These are phyloP conservation scores for Plasmodium vivax DNA, from an alignment of 169 alveolate species.

Conservation along the genomic window DNA sequence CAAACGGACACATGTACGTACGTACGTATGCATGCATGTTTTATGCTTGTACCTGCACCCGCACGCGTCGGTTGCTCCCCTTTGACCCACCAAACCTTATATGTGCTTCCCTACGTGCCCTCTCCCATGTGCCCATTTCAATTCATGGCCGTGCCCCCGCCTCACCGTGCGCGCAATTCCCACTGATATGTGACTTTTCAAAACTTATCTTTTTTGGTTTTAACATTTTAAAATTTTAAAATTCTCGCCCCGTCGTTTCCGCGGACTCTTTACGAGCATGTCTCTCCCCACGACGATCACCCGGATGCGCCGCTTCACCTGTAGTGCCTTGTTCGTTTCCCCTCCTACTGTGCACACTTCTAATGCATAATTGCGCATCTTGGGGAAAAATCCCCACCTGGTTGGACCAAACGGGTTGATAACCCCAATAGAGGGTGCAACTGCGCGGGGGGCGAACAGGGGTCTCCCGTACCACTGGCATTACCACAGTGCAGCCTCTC, in stretches of 20 bases:
- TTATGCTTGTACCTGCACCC: too few species aligned
- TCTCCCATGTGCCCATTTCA: neutral
- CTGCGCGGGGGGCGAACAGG: neutral
- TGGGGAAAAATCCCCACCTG: neutral
- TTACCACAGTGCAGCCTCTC: neutral
- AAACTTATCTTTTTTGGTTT: constrained; percentile 36
- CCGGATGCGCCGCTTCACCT: neutral
- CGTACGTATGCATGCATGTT: too few species aligned
- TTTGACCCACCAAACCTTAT: neutral
- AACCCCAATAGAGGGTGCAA: neutral
- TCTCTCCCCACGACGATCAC: neutral
- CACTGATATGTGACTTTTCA: constrained; percentile 17
- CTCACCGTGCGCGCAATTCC: neutral
- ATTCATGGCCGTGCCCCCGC: neutral
- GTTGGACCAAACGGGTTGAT: neutral
- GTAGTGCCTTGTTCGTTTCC: neutral
- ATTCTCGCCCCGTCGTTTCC: neutral
- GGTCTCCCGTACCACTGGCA: neutral
- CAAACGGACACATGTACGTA: neutral
- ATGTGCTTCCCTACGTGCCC: neutral
- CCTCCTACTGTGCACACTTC: neutral
- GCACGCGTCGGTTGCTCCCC: neutral
- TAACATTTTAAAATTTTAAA: constrained; percentile 1
- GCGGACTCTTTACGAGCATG: neutral
- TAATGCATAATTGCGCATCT: neutral